phyloP scores from a whole-genome alignment of 192 early-diverging fungal species.

The Rhizophlyctis rosea region DNA sequence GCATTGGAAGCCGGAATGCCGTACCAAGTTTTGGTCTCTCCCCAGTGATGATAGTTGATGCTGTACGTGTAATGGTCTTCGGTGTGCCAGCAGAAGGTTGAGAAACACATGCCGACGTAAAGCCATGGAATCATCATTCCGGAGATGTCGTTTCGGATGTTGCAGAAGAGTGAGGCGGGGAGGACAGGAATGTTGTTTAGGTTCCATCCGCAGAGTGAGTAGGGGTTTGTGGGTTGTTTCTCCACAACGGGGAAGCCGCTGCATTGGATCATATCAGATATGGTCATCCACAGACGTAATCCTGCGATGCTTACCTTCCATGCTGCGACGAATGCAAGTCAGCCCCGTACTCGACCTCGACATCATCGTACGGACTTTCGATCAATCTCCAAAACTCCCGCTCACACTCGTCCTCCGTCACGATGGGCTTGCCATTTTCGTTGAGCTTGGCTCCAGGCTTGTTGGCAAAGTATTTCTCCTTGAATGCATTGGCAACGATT shows the following conservation, averaged over 20 bases:
- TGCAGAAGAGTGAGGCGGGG: slow-evolving; percentile 75
- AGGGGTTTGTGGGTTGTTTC: slow-evolving; percentile 61
- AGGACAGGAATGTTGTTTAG: slow-evolving; percentile 82
- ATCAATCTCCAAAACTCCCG: slow-evolving; percentile 92
- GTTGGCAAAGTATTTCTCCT: slow-evolving; percentile 67
- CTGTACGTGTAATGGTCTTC: slow-evolving; percentile 97
- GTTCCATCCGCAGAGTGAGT: slow-evolving; percentile 78
- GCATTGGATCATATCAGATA: slow-evolving; percentile 1
- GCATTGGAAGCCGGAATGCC: slow-evolving; percentile 83
- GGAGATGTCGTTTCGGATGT: slow-evolving; percentile 89
- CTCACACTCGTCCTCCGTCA: slow-evolving; percentile 80
- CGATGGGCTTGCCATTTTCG: slow-evolving; percentile 8
- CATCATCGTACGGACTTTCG: slow-evolving; percentile 78
- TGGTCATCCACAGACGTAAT: not conserved
- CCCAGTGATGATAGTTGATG: slow-evolving; percentile 92
- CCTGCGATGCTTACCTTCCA: slow-evolving; percentile 64
- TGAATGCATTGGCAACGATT: slow-evolving; percentile 75
- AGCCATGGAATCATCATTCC: slow-evolving; percentile 98
- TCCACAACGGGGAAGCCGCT: slow-evolving; percentile 82
- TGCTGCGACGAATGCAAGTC: slow-evolving; percentile 88
- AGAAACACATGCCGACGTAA: slow-evolving; percentile 94
- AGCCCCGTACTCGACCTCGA: slow-evolving; percentile 95
- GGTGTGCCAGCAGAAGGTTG: slow-evolving; percentile 97
- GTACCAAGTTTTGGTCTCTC: slow-evolving; percentile 98
- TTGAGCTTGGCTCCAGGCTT: slow-evolving; percentile 30